Conservation (phyloP, 106 monocot genomes). For the Amphibolis antarctica region DNA sequence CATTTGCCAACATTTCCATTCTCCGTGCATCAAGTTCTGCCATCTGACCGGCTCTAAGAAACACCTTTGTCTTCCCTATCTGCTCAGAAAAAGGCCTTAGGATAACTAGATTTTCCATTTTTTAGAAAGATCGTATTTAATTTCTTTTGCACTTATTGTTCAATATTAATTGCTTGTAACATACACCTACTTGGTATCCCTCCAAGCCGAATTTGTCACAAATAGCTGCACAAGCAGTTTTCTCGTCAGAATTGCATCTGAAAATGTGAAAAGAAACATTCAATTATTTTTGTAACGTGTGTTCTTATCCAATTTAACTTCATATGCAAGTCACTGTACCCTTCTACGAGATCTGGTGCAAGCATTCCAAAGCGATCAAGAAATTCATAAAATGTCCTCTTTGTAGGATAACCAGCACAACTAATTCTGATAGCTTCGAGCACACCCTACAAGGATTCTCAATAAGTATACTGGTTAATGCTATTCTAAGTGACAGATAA, state of each 20-base stretch:
- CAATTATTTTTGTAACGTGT: no score
- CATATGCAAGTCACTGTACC: constrained; percentile 28
- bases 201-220: constrained; percentile 83
- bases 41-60: constrained; percentile 99
- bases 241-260: constrained; percentile 76
- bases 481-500: not conserved
- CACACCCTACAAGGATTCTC: constrained; percentile 50
- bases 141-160: not conserved
- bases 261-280: constrained; percentile 4
- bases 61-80: constrained; percentile 98
- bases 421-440: constrained; percentile 98
- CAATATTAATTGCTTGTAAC: not conserved
- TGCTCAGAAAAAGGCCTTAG: constrained; percentile 15
- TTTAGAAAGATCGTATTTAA: not conserved
- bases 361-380: constrained; percentile 97
- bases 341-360: constrained; percentile 73
- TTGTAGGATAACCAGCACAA: constrained; percentile 98
- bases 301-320: not conserved
- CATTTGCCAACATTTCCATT: constrained; percentile 80
- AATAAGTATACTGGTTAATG: not conserved
- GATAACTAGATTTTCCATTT: not conserved
- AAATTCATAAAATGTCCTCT: constrained; percentile 95
- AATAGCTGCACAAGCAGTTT: constrained; percentile 67
- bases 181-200: constrained; percentile 68
- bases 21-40: constrained; percentile 96